A percentile compares a stretch with the other conserved stretches of the same genome.
Conservation (phyloP, 805 yeast species). For the Lachancea dasiensis region DNA sequence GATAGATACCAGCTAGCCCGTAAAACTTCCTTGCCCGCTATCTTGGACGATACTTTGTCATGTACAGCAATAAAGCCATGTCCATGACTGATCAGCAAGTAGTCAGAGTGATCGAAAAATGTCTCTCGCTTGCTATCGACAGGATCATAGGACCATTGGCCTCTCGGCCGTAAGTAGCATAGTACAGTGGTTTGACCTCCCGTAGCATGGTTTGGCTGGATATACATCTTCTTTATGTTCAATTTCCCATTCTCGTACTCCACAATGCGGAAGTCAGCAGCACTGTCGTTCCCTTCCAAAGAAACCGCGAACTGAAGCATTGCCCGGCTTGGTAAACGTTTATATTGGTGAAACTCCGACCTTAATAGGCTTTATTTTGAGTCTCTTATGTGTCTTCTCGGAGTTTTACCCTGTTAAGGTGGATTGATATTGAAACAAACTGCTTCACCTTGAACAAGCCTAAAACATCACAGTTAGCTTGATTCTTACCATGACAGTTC, state of each 20-base stretch:
- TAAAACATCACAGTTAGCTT: not conserved
- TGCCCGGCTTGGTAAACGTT: too few relatives aligned
- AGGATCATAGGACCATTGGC: too few relatives aligned
- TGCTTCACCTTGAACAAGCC: too few relatives aligned
- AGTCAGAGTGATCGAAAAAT: conserved; percentile 16
- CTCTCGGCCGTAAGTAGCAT: conserved; percentile 18
- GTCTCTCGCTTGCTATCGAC: too few relatives aligned
- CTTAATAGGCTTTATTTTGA: too few relatives aligned
- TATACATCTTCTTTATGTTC: conserved; percentile 11
- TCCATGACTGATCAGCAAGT: conserved; percentile 25
- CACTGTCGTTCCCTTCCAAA: conserved; percentile 23
- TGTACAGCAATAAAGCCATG: conserved; percentile 29
- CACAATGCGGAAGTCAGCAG: conserved; percentile 17
- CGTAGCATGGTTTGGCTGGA: not conserved
- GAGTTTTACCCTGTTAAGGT: too few relatives aligned
- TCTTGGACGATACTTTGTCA: conserved; percentile 19
- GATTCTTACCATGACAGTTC: not conserved
- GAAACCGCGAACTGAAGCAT: conserved; percentile 19
- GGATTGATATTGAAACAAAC: not conserved
- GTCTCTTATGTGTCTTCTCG: too few relatives aligned
- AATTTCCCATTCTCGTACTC: conserved; percentile 14
- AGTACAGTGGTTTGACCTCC: conserved; percentile 21
- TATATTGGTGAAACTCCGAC: too few relatives aligned
- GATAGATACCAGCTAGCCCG: conserved; percentile 18
- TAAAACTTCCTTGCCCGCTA: conserved; percentile 10